phyloP scores from a whole-genome alignment of 2,329 filamentous ascomycete genomes.

The Penicillium sp. region DNA sequence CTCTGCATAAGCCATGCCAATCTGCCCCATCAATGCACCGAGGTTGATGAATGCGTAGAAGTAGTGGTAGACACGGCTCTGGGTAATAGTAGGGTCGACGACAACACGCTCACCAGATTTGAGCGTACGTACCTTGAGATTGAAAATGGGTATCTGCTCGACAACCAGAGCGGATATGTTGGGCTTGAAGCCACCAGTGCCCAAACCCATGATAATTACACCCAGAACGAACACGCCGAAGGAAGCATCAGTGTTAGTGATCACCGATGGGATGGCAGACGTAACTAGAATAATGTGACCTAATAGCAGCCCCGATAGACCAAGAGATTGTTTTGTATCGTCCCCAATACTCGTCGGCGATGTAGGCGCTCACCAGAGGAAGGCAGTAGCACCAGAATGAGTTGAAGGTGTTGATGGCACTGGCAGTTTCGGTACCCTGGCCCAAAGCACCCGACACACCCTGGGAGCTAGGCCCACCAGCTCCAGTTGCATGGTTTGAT shows the following conservation, averaged over 20 bases:
- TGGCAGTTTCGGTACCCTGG: slow-evolving; percentile 54
- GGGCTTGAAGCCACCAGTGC: not conserved
- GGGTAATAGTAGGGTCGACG: not conserved
- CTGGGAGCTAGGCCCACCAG: not conserved
- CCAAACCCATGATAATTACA: not conserved
- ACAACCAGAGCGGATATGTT: not conserved
- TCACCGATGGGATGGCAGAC: not conserved
- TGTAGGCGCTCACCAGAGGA: slow-evolving; percentile 59
- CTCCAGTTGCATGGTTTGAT: not conserved
- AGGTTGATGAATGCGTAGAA: not conserved
- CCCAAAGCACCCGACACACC: not conserved
- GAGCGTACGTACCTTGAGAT: not conserved
- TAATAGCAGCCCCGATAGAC: slow-evolving; percentile 63
- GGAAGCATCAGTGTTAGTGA: not conserved
- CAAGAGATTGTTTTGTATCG: slow-evolving; percentile 69
- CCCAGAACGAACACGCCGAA: not conserved
- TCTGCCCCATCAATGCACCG: not conserved
- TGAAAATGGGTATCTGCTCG: not conserved
- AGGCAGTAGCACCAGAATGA: slow-evolving; percentile 63
- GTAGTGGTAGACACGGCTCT: not conserved
- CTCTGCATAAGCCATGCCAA: not conserved
- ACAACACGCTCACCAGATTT: not conserved
- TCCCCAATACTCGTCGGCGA: slow-evolving; percentile 68
- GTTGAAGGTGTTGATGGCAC: slow-evolving; percentile 55
- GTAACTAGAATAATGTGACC: slow-evolving; percentile 38